Percentiles rank a stretch among this genome's conserved stretches.
Conservation (phyloP, 208 protist species). For the Crithidia sp. region DNA sequence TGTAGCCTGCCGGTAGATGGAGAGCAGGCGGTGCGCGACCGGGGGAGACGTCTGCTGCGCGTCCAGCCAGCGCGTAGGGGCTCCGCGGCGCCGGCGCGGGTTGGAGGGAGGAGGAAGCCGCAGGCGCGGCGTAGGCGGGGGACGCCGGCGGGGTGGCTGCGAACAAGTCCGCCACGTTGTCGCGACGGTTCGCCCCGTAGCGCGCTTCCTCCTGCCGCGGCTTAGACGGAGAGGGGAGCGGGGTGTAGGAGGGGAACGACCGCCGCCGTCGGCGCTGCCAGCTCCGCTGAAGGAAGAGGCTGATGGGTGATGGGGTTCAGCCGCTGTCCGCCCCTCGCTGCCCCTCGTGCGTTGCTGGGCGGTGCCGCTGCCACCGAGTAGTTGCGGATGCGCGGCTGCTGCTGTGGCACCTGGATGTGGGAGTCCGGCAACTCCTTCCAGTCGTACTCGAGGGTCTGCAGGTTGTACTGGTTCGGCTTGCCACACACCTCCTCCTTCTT, state of each 20-base stretch:
- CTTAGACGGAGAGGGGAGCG: constrained; percentile 22
- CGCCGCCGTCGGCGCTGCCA: too few species aligned
- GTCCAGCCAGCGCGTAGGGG: neutral
- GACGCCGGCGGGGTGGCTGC: neutral
- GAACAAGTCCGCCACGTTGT: constrained; percentile 24
- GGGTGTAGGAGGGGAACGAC: constrained; percentile 8
- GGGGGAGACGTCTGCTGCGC: neutral
- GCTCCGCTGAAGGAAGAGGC: neutral
- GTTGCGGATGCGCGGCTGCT: constrained; percentile 27
- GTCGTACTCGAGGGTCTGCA: constrained; percentile 77
- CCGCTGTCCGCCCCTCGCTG: neutral
- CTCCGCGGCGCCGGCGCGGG: neutral
- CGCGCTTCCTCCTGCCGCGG: constrained; percentile 24
- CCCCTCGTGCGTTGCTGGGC: neutral
- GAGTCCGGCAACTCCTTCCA: constrained; percentile 72
- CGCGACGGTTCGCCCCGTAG: constrained; percentile 12
- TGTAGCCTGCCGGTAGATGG: neutral
- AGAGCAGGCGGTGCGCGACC: neutral
- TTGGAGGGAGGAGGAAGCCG: too few species aligned
- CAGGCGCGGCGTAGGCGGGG: neutral
- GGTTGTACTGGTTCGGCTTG: constrained; percentile 83
- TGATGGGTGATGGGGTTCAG: constrained; percentile 30
- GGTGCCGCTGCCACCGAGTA: constrained; percentile 13
- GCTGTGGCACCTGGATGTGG: constrained; percentile 34
- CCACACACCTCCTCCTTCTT: constrained; percentile 77